Base-by-base conservation (phyloP, 768 basidiomycete genomes). In the Clathrus columnatus region DNA sequence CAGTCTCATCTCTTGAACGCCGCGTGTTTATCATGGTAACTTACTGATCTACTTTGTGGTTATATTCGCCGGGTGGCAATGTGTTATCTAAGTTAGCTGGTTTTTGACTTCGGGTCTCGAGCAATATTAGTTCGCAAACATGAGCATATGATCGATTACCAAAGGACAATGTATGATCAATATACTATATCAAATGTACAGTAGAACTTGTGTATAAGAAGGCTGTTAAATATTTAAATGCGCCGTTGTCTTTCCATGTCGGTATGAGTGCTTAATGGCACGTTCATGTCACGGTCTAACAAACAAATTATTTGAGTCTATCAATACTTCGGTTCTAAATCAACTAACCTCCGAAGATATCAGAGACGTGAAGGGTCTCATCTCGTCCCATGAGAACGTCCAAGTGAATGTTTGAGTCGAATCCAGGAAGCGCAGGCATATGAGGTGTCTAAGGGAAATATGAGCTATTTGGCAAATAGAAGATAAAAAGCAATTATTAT, bases 341-440 rank as follows among this genome's bases (percentile, higher is more conserved):
- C 21, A 32, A 70, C 80, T 45, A 62, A 83, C 92, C 84, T 36
- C 78, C 74, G 74, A 97, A 88, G 61, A 95, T 76, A 65, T 98
- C 95, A 1, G 72, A 71, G 4, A 84, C 77, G 24, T 86, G 85
- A 53, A 99, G 75, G 21, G 71, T 75, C 68, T 96, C 91, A 64
- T 99, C 95, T 36, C 85, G 82, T 46, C 95, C 95, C 82, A 89
- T 88, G 56, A 99, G 70, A 62, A 98, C 89, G 67, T 99, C 95
- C 24, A 94, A 80, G 60, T 90, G 85, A 36, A 97, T 65, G 70
- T 97, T 96, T 10, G 83, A 82, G 23, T 54, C 42, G 0, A 61
- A 50, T 50, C 78, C 79, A 16, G 77, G 73, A 61, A 84, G 67
- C 36, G 73, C 79, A 16, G 86, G 77, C 71, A 87, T 79, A 59